Conservation (phyloP, 2,329 filamentous ascomycete genomes). For the Fusarium sp. region DNA sequence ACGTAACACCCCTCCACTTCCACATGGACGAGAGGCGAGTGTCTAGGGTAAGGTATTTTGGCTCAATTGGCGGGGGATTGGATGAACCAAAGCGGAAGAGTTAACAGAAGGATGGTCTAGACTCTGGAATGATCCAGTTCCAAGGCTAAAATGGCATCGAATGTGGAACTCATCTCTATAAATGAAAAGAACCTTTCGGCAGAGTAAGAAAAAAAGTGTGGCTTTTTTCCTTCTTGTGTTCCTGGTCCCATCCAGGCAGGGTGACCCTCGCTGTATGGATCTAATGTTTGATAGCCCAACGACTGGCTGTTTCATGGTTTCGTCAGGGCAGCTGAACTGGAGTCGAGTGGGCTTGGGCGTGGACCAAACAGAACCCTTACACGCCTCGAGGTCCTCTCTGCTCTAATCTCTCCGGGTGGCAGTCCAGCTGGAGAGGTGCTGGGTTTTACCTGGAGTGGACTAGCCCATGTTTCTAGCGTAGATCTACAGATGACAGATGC, state of each 20-base stretch:
- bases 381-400: neutral
- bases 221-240: neutral
- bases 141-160: conserved; percentile 4
- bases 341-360: conserved; percentile 1
- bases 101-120: neutral
- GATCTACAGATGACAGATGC: conserved; percentile 26
- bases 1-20: conserved; percentile 7
- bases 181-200: neutral
- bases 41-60: conserved; percentile 20
- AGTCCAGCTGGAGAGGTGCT: conserved; percentile 2
- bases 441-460: conserved; percentile 29
- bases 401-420: neutral
- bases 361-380: neutral
- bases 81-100: conserved; percentile 6
- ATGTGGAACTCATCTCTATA: conserved; percentile 27
- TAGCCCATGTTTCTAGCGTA: conserved; percentile 24
- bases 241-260: neutral
- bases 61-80: conserved; percentile 21
- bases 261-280: neutral
- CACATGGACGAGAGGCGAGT: neutral
- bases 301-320: conserved; percentile 27
- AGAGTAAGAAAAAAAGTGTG: neutral
- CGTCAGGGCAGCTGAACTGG: conserved; percentile 11
- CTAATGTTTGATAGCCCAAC: neutral
- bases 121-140: conserved; percentile 15